Evolutionary conservation across 192 early-diverging fungal genomes (phyloP).

Genomic region (Podila clonocystis): DNA sequence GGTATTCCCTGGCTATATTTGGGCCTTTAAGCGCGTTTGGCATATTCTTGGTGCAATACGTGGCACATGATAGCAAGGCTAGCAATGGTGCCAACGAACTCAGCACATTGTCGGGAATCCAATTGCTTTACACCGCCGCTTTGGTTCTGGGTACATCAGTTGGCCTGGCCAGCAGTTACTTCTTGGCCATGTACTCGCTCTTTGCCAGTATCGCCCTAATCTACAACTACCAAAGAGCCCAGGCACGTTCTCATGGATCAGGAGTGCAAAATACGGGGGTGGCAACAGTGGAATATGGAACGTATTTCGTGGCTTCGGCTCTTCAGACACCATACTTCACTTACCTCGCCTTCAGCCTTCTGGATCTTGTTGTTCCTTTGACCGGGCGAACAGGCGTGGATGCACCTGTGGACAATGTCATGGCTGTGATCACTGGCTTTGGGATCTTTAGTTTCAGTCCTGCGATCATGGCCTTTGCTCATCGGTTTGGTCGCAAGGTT

Average conservation of each 20-base stretch:
- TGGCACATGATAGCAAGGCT: slow-evolving; percentile 22
- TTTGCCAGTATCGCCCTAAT: slow-evolving; percentile 24
- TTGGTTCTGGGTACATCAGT: slow-evolving; percentile 27
- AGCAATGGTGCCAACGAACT: slow-evolving; percentile 17
- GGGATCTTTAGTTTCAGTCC: slow-evolving; percentile 52
- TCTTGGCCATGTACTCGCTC: slow-evolving; percentile 53
- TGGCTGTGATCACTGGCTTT: slow-evolving; percentile 65
- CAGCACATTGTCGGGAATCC: slow-evolving; percentile 16
- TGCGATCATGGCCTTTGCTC: slow-evolving; percentile 61
- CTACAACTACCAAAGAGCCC: slow-evolving; percentile 42
- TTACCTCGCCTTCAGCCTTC: slow-evolving; percentile 52
- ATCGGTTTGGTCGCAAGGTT: slow-evolving; percentile 55
- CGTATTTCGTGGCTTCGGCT: slow-evolving; percentile 47
- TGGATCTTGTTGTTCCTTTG: slow-evolving; percentile 75
- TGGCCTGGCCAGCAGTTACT: slow-evolving; percentile 56
- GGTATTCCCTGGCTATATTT: slow-evolving; percentile 62
- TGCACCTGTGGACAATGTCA: slow-evolving; percentile 71
- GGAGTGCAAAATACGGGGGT: slow-evolving; percentile 2
- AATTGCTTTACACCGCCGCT: slow-evolving; percentile 12
- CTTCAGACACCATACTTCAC: slow-evolving; percentile 42
- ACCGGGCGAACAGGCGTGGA: slow-evolving; percentile 73
- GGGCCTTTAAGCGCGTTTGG: slow-evolving; percentile 57
- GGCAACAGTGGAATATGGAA: slow-evolving; percentile 17
- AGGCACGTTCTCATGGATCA: background rate
- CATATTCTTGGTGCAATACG: slow-evolving; percentile 48